Base-by-base conservation (phyloP, 345 rosid genomes). In the Acer yangbiense region DNA sequence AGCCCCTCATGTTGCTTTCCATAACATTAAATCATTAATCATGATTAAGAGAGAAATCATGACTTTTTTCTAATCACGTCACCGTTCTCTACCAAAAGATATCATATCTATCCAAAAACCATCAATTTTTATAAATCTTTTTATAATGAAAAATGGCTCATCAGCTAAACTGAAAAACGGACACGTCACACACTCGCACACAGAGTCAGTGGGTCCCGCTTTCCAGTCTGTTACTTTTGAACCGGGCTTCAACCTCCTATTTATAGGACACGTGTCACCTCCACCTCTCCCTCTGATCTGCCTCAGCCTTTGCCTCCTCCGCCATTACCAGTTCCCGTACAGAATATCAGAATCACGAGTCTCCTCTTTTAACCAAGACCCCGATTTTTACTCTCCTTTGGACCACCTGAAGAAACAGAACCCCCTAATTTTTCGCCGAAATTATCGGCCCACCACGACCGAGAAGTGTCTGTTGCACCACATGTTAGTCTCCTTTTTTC, bases 241-340 rank as follows among this genome's bases (percentile, higher is more conserved):
- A 74, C 71, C 65, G 71, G 75, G 3, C 69, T 21, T 79, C 74
- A 60, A 14, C 23, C 18, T 25, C 44, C 63, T 23, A 44, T 50
- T 29, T 61, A 64, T 5, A 5, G 25, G 65, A 71, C 86, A 82
- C 85, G 86, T 87, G 87, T 87, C 86, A 58, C 21, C 17, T 80
- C 69, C 23, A 58, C 23, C 75, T 21, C 18, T 18, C 32, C 39
- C 65, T 77, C 83, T 78, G 48, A 18, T 46, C 77, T 29, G 80
- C 82, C 69, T 69, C 80, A 35, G 55, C 63, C 69, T 69, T 74
- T 35, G 55, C 55, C 65, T 72, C 43, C 39, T 65, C 27, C 46
- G 39, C 66, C 52, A 32, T 48, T 41, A 0, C 63, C 77, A 20
- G 11, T 6, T 20, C 25, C 35, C 25, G 17, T 13, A 2, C 25